Percentiles rank a stretch among this genome's conserved stretches.
These are phyloP conservation scores for Chlorella vulgaris DNA, from an alignment of 139 green algal genomes.

Conservation along the genomic window DNA sequence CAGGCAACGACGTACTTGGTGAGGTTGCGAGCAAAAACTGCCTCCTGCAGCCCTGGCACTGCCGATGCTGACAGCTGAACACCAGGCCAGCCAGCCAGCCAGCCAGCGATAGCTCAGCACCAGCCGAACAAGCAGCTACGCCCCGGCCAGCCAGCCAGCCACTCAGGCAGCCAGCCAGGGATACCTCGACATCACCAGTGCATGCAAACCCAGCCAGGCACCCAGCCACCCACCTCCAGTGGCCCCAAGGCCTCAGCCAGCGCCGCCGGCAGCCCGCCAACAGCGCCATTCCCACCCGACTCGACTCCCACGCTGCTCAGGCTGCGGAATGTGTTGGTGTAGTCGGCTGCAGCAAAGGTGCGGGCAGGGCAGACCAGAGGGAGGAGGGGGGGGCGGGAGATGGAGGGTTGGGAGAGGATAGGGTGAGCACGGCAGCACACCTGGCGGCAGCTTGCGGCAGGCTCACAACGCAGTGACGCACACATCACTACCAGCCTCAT, in stretches of 20 bases:
- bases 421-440: background rate
- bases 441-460: too few relatives aligned
- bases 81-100: background rate
- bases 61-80: background rate
- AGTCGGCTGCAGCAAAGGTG: slow-evolving; percentile 60
- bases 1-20: background rate
- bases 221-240: slow-evolving; percentile 11
- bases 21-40: background rate
- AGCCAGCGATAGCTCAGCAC: background rate
- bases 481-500: too few relatives aligned
- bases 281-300: background rate
- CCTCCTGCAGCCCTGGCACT: too few relatives aligned
- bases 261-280: slow-evolving; percentile 4
- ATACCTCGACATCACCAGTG: background rate
- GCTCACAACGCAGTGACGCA: too few relatives aligned
- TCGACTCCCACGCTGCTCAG: slow-evolving; percentile 36
- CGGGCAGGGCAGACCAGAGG: background rate
- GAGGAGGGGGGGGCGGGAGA: background rate
- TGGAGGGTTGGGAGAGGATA: background rate
- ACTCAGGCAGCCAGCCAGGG: background rate
- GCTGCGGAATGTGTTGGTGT: slow-evolving; percentile 81
- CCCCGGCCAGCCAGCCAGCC: too few relatives aligned
- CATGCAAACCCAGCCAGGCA: slow-evolving; percentile 1
- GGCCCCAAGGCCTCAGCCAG: slow-evolving; percentile 37
- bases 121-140: background rate